Base-by-base conservation (phyloP, 257 asterid genomes). In the Pogostemon cablin region DNA sequence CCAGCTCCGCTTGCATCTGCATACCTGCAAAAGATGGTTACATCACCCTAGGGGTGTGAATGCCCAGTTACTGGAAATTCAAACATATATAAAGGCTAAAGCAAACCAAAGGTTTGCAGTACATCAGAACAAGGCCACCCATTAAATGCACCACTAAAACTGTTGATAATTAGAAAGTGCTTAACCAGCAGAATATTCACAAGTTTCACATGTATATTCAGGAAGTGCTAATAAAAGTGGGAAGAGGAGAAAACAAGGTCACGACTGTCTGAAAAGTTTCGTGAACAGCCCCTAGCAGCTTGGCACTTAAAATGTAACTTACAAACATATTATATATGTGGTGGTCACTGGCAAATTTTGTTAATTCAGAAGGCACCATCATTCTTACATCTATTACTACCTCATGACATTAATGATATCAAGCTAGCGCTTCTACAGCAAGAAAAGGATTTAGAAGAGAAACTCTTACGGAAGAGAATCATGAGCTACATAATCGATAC, bases 381-480 rank as follows among this genome's bases (percentile, higher is more conserved):
- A 61, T 38, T 61, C 25, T 64, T 15, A 65, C n/a, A 68, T 65
- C 72, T 54, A 53, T 32, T 57, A 12, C 42, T 9, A 69, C 9
- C 54, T 49, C 48, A 25, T 7, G 42, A 25, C 43, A 12, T 12
- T 8, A 60, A 59, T 54, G 52, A 39, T 35, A 48, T 12, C 50
- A 63, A 55, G 5, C 32, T 25, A 25, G 32, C 32, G 32, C 32
- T 25, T n/a, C 73, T 50, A 50, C 12, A 64, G 12, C 37, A 41
- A 49, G 58, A 67, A 54, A 60, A 74, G 66, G 40, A 39, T 55
- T 41, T 34, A 8, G 71, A 68, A 62, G 48, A 37, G 81, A 71
- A 71, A 73, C 39, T 48, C 96, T 86, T 84, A 90, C 96, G 92
- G 95, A 75, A 90, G 93, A 80, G 95, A 84, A 53, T 90, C 96